Percentiles rank a stretch among this genome's conserved stretches.
These are phyloP conservation scores for Malus domestica DNA, from an alignment of 306 rosid species.

Conservation along the genomic window DNA sequence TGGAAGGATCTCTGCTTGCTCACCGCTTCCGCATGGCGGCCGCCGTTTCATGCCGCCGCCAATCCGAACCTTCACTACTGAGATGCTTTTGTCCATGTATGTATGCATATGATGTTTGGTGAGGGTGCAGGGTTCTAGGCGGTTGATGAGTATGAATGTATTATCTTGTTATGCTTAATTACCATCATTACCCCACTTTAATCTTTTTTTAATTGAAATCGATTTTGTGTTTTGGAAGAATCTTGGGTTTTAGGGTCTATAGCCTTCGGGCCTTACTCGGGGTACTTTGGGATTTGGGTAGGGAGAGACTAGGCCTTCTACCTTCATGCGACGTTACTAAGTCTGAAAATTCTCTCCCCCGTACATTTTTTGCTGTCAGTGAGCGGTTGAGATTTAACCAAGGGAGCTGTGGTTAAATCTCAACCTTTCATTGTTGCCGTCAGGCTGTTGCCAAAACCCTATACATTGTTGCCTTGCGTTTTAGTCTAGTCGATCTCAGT, in stretches of 20 bases:
- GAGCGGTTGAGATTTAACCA: no score
- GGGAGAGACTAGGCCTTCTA: background rate
- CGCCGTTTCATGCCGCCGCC: slow-evolving; percentile 39
- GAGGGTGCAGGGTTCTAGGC: background rate
- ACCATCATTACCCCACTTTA: background rate
- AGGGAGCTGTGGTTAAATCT: no score
- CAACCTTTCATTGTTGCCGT: no score
- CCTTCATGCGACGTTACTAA: background rate
- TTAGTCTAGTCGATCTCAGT: no score
- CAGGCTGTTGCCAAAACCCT: no score
- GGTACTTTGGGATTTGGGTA: background rate
- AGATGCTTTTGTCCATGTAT: background rate
- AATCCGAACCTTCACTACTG: slow-evolving; percentile 19
- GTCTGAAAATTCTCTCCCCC: no score
- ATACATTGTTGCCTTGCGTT: no score
- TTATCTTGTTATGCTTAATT: background rate
- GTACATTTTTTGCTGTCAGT: no score
- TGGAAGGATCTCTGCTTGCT: slow-evolving; percentile 98
- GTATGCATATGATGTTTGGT: background rate
- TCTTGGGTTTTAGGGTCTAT: background rate
- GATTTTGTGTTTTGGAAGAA: background rate
- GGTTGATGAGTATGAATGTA: background rate
- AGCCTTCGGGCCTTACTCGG: background rate
- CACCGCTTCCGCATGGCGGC: slow-evolving; percentile 99
- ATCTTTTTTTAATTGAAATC: background rate